Percentiles rank a stretch among this genome's conserved stretches.
Conservation (phyloP, 2,329 filamentous ascomycete genomes). For the Akanthomyces lecanii region DNA sequence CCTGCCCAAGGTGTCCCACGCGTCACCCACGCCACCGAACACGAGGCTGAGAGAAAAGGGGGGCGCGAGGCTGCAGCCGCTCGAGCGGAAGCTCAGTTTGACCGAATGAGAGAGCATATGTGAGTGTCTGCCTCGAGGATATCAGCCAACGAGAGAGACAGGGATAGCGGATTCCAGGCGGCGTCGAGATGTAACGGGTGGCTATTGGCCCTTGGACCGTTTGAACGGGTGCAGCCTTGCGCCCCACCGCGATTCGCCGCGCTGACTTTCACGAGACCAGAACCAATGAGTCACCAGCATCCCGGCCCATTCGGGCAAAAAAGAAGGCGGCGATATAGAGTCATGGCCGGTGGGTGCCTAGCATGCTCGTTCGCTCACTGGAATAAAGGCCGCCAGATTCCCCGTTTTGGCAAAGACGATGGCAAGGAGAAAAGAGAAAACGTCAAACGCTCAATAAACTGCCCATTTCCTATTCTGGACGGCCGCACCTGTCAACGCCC, state of each 20-base stretch:
- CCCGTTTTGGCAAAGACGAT: background rate
- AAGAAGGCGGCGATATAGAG: background rate
- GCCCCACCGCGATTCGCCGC: slow-evolving; percentile 1
- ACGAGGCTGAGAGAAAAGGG: slow-evolving; percentile 6
- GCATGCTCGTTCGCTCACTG: background rate
- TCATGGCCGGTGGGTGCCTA: slow-evolving; percentile 13
- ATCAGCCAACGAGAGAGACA: background rate
- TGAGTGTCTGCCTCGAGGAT: background rate
- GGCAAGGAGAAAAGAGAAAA: background rate
- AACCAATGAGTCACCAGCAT: slow-evolving; percentile 14
- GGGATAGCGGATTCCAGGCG: background rate
- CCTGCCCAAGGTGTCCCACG: slow-evolving; percentile 5
- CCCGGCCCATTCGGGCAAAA: background rate
- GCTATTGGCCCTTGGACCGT: background rate
- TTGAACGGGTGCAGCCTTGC: slow-evolving; percentile 1
- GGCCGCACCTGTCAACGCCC: background rate
- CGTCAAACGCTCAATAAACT: background rate
- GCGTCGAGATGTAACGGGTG: background rate
- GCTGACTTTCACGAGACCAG: slow-evolving; percentile 2
- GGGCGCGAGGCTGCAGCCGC: background rate
- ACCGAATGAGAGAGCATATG: background rate
- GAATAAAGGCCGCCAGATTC: slow-evolving; percentile 9
- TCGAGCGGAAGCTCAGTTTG: background rate
- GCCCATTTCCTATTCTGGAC: background rate
- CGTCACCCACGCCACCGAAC: background rate